Conservation (phyloP, 164 flowering plant genomes). For the Dillenia turbinata region DNA sequence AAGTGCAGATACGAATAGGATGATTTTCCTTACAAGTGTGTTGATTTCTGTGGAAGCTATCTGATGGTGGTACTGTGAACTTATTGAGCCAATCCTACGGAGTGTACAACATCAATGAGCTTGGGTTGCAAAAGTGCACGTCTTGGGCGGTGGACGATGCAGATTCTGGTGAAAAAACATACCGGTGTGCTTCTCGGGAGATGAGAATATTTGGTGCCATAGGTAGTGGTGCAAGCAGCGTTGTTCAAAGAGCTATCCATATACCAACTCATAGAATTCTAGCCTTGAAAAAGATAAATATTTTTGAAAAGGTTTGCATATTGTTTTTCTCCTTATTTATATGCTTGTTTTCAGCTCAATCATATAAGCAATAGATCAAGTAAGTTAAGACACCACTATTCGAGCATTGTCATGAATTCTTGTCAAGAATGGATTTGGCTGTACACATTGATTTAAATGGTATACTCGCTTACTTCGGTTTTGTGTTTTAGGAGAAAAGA, state of each 20-base stretch:
- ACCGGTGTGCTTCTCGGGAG: slow-evolving; percentile 92
- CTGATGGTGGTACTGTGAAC: slow-evolving; percentile 88
- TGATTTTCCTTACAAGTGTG: not conserved
- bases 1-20: not conserved
- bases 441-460: not conserved
- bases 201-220: slow-evolving; percentile 95
- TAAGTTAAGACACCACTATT: too few relatives aligned
- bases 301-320: slow-evolving; percentile 82
- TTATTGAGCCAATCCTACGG: slow-evolving; percentile 90
- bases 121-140: slow-evolving; percentile 84
- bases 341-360: not conserved
- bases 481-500: slow-evolving; percentile 70
- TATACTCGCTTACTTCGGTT: not conserved
- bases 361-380: not conserved
- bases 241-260: slow-evolving; percentile 96
- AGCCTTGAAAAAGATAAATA: slow-evolving; percentile 93
- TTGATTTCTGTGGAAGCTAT: slow-evolving; percentile 44
- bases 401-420: too few relatives aligned
- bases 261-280: slow-evolving; percentile 82
- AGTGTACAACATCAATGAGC: slow-evolving; percentile 88
- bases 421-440: not conserved
- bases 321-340: slow-evolving; percentile 1
- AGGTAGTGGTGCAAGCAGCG: slow-evolving; percentile 99
- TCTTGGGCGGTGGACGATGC: slow-evolving; percentile 49
- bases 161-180: slow-evolving; percentile 68